Conservation (phyloP, 1,284 basidiomycete genomes). For the Moesziomyces aphidis region DNA sequence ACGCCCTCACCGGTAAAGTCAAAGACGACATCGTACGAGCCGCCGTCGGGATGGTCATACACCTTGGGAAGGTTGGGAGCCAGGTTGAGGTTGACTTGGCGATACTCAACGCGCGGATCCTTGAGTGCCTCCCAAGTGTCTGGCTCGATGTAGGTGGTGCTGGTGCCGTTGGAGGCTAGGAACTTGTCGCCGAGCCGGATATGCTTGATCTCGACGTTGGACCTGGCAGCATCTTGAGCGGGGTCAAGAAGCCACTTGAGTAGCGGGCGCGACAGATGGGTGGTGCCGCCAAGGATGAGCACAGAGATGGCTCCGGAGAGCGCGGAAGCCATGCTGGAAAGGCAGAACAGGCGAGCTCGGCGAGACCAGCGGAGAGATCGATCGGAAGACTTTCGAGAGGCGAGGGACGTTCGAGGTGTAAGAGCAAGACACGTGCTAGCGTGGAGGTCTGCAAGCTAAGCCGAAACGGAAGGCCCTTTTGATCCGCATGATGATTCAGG, state of each 20-base stretch:
- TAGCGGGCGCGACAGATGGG: constrained; percentile 42
- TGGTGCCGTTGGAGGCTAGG: constrained; percentile 30
- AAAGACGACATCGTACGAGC: constrained; percentile 51
- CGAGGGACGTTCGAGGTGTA: no score
- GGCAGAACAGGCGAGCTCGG: no score
- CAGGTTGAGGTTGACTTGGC: constrained; percentile 51
- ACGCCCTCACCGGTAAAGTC: constrained; percentile 58
- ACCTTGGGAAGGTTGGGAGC: constrained; percentile 20
- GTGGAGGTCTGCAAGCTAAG: constrained; percentile 3
- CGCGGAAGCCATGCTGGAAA: constrained; percentile 1
- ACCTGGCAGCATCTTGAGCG: constrained; percentile 3
- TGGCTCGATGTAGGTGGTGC: constrained; percentile 46
- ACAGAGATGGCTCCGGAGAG: constrained; percentile 40
- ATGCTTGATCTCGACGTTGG: constrained; percentile 24
- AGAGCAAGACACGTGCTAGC: background rate
- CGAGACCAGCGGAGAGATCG: background rate
- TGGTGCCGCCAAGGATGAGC: constrained; percentile 52
- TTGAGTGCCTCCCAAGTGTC: constrained; percentile 32
- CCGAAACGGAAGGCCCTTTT: background rate
- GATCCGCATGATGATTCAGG: no score
- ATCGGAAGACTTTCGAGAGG: no score
- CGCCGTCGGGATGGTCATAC: constrained; percentile 32
- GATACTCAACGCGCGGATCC: constrained; percentile 54
- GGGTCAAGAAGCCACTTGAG: constrained; percentile 40
- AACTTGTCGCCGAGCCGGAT: constrained; percentile 57